phyloP scores from a whole-genome alignment of 75 land plant genomes.

The Chamaecyparis obtusa region DNA sequence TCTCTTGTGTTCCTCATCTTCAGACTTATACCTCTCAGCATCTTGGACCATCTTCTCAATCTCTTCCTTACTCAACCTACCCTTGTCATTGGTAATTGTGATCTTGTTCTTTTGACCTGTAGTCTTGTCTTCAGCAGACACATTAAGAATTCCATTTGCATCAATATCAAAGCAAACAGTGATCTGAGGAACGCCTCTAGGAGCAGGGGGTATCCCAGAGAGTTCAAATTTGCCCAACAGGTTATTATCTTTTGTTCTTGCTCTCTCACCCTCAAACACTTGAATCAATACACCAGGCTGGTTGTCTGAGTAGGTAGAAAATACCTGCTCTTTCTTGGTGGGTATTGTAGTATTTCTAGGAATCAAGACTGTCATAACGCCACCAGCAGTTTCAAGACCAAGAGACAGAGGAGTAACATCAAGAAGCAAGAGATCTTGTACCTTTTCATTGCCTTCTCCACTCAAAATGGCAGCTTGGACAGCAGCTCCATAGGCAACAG shows the following conservation, averaged over 20 bases:
- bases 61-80: constrained; percentile 46
- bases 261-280: constrained; percentile 40
- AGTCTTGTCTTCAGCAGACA: constrained; percentile 46
- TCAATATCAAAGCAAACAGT: constrained; percentile 38
- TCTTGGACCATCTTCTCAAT: constrained; percentile 56
- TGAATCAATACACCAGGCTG: constrained; percentile 49
- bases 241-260: constrained; percentile 39
- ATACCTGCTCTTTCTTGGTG: constrained; percentile 45
- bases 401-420: constrained; percentile 39
- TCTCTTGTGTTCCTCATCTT: constrained; percentile 48
- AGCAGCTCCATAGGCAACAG: constrained; percentile 42
- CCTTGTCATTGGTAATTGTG: constrained; percentile 53
- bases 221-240: constrained; percentile 43
- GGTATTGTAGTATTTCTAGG: constrained; percentile 45
- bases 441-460: constrained; percentile 47
- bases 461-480: constrained; percentile 43
- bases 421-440: constrained; percentile 38
- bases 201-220: constrained; percentile 47
- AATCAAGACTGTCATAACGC: constrained; percentile 44
- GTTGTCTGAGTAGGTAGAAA: constrained; percentile 47
- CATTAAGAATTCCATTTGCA: constrained; percentile 44
- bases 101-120: constrained; percentile 48
- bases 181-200: constrained; percentile 46
- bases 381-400: constrained; percentile 50
- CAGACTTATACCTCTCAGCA: constrained; percentile 45